Conservation (phyloP, 306 rosid species). For the Vigna trinervia region DNA sequence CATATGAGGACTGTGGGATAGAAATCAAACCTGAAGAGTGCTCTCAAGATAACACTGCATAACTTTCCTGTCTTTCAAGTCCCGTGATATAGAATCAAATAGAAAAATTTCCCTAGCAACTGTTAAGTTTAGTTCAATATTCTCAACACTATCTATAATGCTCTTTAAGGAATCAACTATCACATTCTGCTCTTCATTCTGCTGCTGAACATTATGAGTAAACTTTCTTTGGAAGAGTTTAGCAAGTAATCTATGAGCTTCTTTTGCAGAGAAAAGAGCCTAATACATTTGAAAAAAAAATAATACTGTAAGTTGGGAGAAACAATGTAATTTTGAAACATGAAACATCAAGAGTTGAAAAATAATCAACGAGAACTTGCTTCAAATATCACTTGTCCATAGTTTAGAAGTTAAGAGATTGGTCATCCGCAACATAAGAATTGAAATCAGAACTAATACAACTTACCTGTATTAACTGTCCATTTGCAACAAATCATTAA, state of each 20-base stretch:
- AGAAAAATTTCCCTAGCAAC: conserved; percentile 61
- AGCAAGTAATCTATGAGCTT: conserved; percentile 71
- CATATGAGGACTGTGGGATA: conserved; percentile 33
- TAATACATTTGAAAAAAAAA: conserved; percentile 35
- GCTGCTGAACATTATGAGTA: conserved; percentile 55
- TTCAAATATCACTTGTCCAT: conserved; percentile 8
- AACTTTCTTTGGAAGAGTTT: conserved; percentile 77
- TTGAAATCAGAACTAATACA: conserved; percentile 31
- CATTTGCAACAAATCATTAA: conserved; percentile 72
- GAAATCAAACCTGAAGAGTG: conserved; percentile 80
- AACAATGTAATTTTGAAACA: conserved; percentile 22
- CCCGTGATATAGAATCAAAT: conserved; percentile 64
- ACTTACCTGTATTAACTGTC: conserved; percentile 70
- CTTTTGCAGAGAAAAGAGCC: conserved; percentile 91
- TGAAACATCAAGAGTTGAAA: conserved; percentile 13
- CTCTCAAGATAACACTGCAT: conserved; percentile 93
- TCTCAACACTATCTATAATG: conserved; percentile 53
- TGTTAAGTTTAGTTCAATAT: conserved; percentile 58
- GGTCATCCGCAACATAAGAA: conserved; percentile 4
- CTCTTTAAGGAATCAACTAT: conserved; percentile 48
- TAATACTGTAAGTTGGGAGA: conserved; percentile 6
- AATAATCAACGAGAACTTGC: conserved; percentile 8
- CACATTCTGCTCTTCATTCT: conserved; percentile 53
- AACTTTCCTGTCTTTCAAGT: conserved; percentile 71
- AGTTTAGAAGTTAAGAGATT: conserved; percentile 17